phyloP scores from a whole-genome alignment of 2,329 filamentous ascomycete genomes.

The Fusarium brachygibbosum region DNA sequence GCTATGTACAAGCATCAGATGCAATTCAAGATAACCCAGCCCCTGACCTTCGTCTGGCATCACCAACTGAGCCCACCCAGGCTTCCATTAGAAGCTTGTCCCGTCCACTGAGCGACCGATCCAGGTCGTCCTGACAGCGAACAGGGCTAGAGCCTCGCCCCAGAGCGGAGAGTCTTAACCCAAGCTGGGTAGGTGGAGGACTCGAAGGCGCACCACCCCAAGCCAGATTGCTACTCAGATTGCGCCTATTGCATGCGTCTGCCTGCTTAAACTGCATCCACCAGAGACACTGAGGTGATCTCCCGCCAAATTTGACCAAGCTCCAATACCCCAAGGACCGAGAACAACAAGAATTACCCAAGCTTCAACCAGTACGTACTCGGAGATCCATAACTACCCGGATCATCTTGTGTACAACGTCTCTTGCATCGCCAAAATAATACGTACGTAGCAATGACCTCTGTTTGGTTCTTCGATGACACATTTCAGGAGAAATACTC shows the following conservation, averaged over 20 bases:
- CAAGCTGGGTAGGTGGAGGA: conserved; percentile 42
- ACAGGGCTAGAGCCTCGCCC: conserved; percentile 43
- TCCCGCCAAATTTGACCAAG: conserved; percentile 41
- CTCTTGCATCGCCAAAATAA: background rate
- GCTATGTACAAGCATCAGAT: conserved; percentile 19
- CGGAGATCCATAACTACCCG: background rate
- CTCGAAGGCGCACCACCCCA: conserved; percentile 42
- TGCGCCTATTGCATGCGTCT: conserved; percentile 37
- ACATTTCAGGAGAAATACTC: conserved; percentile 24
- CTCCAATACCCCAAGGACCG: conserved; percentile 15
- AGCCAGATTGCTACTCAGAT: conserved; percentile 41
- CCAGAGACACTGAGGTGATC: conserved; percentile 44
- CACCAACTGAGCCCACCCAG: conserved; percentile 35
- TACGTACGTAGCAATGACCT: background rate
- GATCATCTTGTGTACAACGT: background rate
- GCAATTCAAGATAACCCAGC: conserved; percentile 34
- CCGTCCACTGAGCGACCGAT: conserved; percentile 34
- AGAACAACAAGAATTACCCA: conserved; percentile 1
- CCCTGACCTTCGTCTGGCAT: conserved; percentile 42
- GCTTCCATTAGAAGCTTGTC: conserved; percentile 40
- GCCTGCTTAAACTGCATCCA: conserved; percentile 36
- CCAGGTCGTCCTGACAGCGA: conserved; percentile 40
- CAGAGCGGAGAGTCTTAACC: conserved; percentile 42
- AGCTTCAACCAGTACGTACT: conserved; percentile 1
- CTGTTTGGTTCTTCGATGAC: conserved; percentile 4